A percentile compares a stretch with the other conserved stretches of the same genome.
Conservation (phyloP, 2,329 filamentous ascomycete genomes). For the Phialophora tarda region DNA sequence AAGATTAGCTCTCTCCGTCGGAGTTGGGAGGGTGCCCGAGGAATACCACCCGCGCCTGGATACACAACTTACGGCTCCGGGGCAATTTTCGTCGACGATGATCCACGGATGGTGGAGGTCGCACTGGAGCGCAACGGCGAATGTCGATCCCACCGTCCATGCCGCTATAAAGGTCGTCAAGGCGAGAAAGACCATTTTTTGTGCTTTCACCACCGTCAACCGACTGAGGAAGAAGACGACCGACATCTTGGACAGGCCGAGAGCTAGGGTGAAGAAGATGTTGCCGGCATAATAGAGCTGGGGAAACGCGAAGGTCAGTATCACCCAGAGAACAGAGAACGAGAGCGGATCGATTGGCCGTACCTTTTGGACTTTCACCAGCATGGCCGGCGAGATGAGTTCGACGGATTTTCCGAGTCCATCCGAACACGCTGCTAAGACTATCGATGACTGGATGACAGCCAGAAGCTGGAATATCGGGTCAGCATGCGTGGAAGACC, state of each 20-base stretch:
- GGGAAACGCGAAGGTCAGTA: not conserved
- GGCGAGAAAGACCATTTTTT: conserved; percentile 30
- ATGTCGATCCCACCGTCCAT: conserved; percentile 38
- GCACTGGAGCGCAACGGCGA: conserved; percentile 42
- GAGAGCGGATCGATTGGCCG: not conserved
- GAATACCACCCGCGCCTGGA: not conserved
- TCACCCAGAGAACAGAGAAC: not conserved
- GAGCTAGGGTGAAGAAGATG: conserved; percentile 40
- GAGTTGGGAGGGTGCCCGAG: not conserved
- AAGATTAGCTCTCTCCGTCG: conserved; percentile 6
- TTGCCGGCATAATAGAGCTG: conserved; percentile 41
- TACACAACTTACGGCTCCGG: conserved; percentile 33
- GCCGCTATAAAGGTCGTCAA: conserved; percentile 30
- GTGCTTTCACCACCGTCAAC: conserved; percentile 31
- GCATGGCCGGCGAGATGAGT: conserved; percentile 31
- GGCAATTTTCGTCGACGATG: conserved; percentile 35
- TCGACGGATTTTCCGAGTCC: conserved; percentile 46
- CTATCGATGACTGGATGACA: conserved; percentile 43
- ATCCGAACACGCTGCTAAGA: conserved; percentile 43
- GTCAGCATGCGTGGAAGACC: conserved; percentile 15
- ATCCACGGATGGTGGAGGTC: conserved; percentile 40
- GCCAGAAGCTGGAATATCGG: conserved; percentile 40
- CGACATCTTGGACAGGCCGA: conserved; percentile 41
- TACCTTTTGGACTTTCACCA: conserved; percentile 36
- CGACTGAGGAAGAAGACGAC: conserved; percentile 39